Conservation (phyloP, 768 basidiomycete species). For the Pisolithus microcarpus region DNA sequence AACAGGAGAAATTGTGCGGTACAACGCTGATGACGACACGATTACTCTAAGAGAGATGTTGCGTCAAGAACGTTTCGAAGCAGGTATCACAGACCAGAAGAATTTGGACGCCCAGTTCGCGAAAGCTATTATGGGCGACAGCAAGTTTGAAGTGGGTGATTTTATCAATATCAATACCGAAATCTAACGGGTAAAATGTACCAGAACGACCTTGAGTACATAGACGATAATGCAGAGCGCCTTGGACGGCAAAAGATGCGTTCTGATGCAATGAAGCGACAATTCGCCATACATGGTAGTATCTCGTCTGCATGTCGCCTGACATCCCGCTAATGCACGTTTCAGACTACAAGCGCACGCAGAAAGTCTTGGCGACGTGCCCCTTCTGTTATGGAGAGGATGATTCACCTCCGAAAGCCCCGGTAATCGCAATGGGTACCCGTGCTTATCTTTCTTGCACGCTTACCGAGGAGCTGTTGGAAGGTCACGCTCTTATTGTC, state of each 20-base stretch:
- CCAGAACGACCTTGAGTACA: slow-evolving; percentile 85
- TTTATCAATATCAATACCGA: not conserved
- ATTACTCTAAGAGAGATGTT: slow-evolving; percentile 86
- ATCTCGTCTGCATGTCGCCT: not conserved
- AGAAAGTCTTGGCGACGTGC: slow-evolving; percentile 81
- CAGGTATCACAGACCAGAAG: slow-evolving; percentile 87
- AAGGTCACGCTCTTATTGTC: slow-evolving; percentile 91
- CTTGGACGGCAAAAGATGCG: slow-evolving; percentile 93
- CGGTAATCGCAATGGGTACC: slow-evolving; percentile 86
- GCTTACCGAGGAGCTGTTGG: slow-evolving; percentile 76
- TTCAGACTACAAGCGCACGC: slow-evolving; percentile 89
- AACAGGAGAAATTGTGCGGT: slow-evolving; percentile 83
- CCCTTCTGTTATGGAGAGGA: slow-evolving; percentile 91
- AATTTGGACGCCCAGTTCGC: slow-evolving; percentile 88
- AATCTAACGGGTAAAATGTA: not conserved
- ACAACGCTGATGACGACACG: slow-evolving; percentile 86
- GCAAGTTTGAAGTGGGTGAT: slow-evolving; percentile 67
- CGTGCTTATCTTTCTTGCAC: slow-evolving; percentile 90
- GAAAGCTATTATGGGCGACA: slow-evolving; percentile 78
- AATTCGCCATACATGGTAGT: slow-evolving; percentile 93
- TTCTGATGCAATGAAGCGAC: slow-evolving; percentile 90
- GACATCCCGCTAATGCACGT: not conserved
- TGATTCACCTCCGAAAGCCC: slow-evolving; percentile 80
- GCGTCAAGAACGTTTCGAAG: slow-evolving; percentile 86
- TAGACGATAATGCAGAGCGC: slow-evolving; percentile 94